Percentiles rank a stretch among this genome's conserved stretches.
Conservation (phyloP, 768 basidiomycete genomes). For the Aureoboletus auriporus region DNA sequence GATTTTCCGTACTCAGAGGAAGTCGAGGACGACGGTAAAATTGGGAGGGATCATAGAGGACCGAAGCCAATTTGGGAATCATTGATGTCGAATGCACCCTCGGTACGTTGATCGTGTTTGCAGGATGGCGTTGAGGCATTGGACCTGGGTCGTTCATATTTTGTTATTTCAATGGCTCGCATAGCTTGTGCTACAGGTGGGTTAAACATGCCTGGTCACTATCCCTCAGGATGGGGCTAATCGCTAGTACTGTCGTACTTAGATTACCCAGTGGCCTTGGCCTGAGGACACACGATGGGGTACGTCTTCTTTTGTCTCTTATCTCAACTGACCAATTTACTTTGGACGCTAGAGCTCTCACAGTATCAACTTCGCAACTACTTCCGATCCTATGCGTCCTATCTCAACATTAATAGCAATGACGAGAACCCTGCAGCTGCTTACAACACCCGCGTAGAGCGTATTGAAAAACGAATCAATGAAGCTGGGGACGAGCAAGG, state of each 20-base stretch:
- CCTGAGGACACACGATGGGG: constrained; percentile 13
- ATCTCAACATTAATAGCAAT: constrained; percentile 39
- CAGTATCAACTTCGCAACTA: constrained; percentile 35
- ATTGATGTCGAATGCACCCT: constrained; percentile 4
- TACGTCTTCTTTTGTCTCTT: neutral
- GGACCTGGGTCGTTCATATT: too few relatives aligned
- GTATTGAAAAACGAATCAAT: constrained; percentile 34
- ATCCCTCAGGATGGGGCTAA: neutral
- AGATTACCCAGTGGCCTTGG: constrained; percentile 16
- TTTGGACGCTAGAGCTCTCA: constrained; percentile 22
- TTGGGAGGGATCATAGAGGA: constrained; percentile 3
- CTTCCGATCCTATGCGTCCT: constrained; percentile 39
- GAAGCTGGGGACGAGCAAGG: constrained; percentile 28
- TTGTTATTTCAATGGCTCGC: too few relatives aligned
- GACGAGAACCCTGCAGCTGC: constrained; percentile 37
- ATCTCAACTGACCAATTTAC: neutral
- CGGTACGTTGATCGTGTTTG: constrained; percentile 4
- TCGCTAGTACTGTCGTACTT: neutral
- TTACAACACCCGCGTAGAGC: constrained; percentile 35
- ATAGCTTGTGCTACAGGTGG: constrained; percentile 1
- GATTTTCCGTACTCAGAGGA: constrained; percentile 9
- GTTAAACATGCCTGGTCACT: too few relatives aligned
- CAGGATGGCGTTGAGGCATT: neutral
- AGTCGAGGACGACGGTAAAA: constrained; percentile 2
- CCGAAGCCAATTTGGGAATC: constrained; percentile 17